These are phyloP conservation scores for Cucumis melo DNA, from an alignment of 306 rosid species.

Conservation along the genomic window DNA sequence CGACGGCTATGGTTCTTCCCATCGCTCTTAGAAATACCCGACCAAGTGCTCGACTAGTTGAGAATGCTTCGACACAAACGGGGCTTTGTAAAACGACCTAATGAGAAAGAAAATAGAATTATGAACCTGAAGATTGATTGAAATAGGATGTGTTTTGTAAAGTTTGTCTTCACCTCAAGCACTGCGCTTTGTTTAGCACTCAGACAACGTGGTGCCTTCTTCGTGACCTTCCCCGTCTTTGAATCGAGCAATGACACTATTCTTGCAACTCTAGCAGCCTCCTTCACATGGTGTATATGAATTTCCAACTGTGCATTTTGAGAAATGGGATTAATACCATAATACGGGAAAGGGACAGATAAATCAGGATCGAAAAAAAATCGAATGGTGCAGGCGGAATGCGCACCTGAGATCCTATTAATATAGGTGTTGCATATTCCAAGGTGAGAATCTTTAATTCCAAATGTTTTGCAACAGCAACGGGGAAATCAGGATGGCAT, in stretches of 20 bases:
- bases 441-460: conserved; percentile 74
- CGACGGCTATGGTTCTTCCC: conserved; percentile 81
- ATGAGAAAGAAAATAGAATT: conserved; percentile 10
- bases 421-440: conserved; percentile 67
- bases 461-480: conserved; percentile 54
- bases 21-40: conserved; percentile 66
- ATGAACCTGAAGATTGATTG: background rate
- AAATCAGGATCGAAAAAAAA: background rate
- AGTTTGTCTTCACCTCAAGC: conserved; percentile 49
- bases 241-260: conserved; percentile 64
- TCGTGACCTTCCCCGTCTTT: conserved; percentile 75
- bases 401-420: conserved; percentile 79
- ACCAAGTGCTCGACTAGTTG: conserved; percentile 65
- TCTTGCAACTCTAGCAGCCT: conserved; percentile 61
- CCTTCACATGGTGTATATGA: conserved; percentile 80
- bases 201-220: conserved; percentile 79
- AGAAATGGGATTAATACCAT: conserved; percentile 3
- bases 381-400: background rate
- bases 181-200: conserved; percentile 77
- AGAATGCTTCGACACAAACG: conserved; percentile 64
- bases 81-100: conserved; percentile 63
- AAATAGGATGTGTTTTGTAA: background rate
- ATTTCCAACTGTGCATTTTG: conserved; percentile 59
- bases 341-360: background rate
- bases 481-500: conserved; percentile 92